phyloP scores from a whole-genome alignment of 257 asterid species.

The Avicennia marina region DNA sequence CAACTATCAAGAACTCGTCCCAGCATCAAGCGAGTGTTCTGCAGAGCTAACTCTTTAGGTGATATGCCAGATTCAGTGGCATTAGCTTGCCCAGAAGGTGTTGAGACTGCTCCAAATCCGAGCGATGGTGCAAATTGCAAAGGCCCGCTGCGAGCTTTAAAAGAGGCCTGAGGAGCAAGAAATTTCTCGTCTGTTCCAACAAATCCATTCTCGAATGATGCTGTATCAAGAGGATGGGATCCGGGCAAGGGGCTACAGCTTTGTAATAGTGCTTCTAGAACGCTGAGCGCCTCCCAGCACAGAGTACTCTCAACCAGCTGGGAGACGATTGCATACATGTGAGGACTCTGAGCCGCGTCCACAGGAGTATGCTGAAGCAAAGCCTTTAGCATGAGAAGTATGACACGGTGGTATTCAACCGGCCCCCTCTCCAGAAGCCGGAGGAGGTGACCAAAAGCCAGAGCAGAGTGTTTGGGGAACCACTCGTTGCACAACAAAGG shows the following conservation, averaged over 20 bases:
- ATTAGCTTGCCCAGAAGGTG: conserved; percentile 30
- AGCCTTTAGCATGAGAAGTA: conserved; percentile 91
- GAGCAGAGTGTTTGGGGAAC: conserved; percentile 93
- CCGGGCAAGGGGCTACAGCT: conserved; percentile 97
- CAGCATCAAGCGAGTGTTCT: conserved; percentile 80
- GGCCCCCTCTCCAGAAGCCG: conserved; percentile 93
- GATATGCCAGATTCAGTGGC: conserved; percentile 55
- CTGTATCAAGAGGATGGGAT: conserved; percentile 61
- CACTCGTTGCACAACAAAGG: conserved; percentile 86
- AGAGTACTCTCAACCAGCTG: conserved; percentile 95
- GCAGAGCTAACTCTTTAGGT: conserved; percentile 66
- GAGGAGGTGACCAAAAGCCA: conserved; percentile 90
- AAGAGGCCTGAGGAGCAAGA: conserved; percentile 82
- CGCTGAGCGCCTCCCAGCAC: conserved; percentile 98
- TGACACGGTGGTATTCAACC: conserved; percentile 85
- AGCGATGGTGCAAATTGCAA: conserved; percentile 66
- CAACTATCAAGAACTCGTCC: conserved; percentile 91
- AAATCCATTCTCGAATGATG: conserved; percentile 66
- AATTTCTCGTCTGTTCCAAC: conserved; percentile 64
- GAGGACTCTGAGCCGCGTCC: conserved; percentile 96
- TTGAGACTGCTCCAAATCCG: conserved; percentile 48
- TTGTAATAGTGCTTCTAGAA: conserved; percentile 93
- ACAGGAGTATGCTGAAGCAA: conserved; percentile 96
- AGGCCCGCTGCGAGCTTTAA: conserved; percentile 96
- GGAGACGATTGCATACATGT: conserved; percentile 94